phyloP scores from a whole-genome alignment of 768 basidiomycete genomes.

The Hypsizygus marmoreus region DNA sequence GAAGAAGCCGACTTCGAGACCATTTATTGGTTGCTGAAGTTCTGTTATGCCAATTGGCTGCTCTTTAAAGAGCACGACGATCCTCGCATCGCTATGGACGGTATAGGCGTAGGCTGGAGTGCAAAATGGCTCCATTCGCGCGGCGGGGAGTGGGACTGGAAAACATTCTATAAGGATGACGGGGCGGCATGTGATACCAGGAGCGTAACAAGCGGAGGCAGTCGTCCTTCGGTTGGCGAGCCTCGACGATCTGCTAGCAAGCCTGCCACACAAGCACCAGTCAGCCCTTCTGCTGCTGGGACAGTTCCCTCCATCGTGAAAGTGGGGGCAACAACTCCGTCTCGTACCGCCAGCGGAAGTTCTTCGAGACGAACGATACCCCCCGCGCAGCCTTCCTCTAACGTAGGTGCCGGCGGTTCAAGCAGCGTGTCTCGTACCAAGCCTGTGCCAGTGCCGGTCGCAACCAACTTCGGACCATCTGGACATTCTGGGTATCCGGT shows the following conservation, averaged over 20 bases:
- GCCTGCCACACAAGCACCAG: slow-evolving; percentile 25
- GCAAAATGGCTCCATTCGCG: slow-evolving; percentile 54
- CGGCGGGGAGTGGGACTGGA: slow-evolving; percentile 73
- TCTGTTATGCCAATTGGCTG: slow-evolving; percentile 75
- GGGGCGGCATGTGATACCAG: slow-evolving; percentile 34
- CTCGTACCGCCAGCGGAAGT: slow-evolving; percentile 13
- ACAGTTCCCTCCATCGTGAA: slow-evolving; percentile 8
- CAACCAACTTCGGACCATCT: slow-evolving; percentile 33
- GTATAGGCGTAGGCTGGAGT: slow-evolving; percentile 67
- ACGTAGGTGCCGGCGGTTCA: slow-evolving; percentile 21
- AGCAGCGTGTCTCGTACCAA: slow-evolving; percentile 36
- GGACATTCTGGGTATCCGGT: slow-evolving; percentile 43
- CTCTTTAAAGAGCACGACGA: slow-evolving; percentile 72
- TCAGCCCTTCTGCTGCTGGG: slow-evolving; percentile 12
- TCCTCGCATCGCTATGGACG: slow-evolving; percentile 65
- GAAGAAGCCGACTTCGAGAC: slow-evolving; percentile 80
- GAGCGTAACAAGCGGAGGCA: slow-evolving; percentile 57
- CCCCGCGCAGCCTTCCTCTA: slow-evolving; percentile 23
- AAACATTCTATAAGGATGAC: slow-evolving; percentile 50
- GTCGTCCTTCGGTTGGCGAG: slow-evolving; percentile 31
- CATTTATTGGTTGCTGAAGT: slow-evolving; percentile 78
- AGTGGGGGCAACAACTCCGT: neutral
- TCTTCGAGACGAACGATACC: slow-evolving; percentile 25
- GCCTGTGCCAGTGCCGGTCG: slow-evolving; percentile 40
- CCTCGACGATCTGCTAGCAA: slow-evolving; percentile 31